Evolutionary conservation across 768 basidiomycete species (phyloP).

Genomic region (Boletus vermiculosoides): DNA sequence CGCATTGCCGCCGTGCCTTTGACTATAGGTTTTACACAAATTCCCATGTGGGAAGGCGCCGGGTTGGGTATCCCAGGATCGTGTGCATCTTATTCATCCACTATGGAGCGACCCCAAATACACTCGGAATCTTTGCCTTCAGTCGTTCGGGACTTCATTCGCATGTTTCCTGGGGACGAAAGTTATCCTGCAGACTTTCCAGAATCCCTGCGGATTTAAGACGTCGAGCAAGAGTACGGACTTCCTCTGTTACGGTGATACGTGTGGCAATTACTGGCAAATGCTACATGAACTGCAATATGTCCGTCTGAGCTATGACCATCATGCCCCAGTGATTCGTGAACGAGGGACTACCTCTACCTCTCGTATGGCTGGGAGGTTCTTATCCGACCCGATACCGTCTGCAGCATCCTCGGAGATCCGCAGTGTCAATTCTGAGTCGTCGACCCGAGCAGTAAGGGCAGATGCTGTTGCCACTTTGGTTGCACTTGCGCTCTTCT

Average conservation of each 20-base stretch:
- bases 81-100: not conserved
- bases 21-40: not conserved
- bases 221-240: not conserved
- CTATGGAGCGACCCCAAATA: not conserved
- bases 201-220: slow-evolving; percentile 25
- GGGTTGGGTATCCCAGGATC: slow-evolving; percentile 2
- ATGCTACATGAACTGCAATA: not conserved
- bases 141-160: slow-evolving; percentile 31
- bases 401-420: slow-evolving; percentile 17
- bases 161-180: slow-evolving; percentile 35
- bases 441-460: slow-evolving; percentile 14
- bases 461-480: slow-evolving; percentile 14
- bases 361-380: slow-evolving; percentile 12
- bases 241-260: not conserved
- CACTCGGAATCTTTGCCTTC: slow-evolving; percentile 24
- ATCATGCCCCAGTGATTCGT: slow-evolving; percentile 8
- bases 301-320: not conserved
- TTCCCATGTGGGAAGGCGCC: slow-evolving; percentile 9
- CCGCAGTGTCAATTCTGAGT: slow-evolving; percentile 29
- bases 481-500: slow-evolving; percentile 11
- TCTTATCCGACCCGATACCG: slow-evolving; percentile 17
- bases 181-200: slow-evolving; percentile 37
- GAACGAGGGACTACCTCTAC: slow-evolving; percentile 15
- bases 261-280: not conserved
- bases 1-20: slow-evolving; percentile 5